These are phyloP conservation scores for Diplosphaera chodatii DNA, from an alignment of 139 green algal genomes.

Conservation along the genomic window DNA sequence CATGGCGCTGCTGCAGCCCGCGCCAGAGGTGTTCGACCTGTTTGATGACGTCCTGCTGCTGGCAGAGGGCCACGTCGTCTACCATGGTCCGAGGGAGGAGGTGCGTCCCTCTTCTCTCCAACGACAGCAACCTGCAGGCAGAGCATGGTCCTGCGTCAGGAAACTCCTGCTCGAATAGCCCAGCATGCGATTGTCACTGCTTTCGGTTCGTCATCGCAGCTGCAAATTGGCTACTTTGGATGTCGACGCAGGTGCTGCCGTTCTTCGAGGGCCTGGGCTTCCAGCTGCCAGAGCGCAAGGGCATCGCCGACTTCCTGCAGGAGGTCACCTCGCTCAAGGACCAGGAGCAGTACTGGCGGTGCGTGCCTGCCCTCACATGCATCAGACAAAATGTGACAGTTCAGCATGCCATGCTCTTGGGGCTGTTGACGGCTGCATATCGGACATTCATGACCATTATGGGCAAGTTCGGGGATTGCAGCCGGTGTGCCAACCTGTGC, in stretches of 20 bases:
- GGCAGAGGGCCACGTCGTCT: conserved; percentile 42
- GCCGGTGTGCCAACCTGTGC: too few species aligned
- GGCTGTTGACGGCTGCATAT: too few species aligned
- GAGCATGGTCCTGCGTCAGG: too few species aligned
- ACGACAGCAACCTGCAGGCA: too few species aligned
- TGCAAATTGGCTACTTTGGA: too few species aligned
- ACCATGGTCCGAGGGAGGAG: conserved; percentile 34
- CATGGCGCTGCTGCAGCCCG: conserved; percentile 40
- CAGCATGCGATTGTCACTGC: too few species aligned
- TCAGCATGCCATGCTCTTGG: too few species aligned
- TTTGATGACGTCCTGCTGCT: conserved; percentile 64
- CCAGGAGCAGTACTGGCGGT: conserved; percentile 16
- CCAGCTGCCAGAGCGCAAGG: conserved; percentile 40
- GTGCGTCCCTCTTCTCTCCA: too few species aligned
- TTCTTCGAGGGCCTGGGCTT: conserved; percentile 67
- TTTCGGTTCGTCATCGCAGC: too few species aligned
- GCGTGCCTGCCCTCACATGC: too few species aligned
- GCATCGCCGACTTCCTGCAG: conserved; percentile 64
- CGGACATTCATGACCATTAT: not conserved
- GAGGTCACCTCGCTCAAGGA: conserved; percentile 29
- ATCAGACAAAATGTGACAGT: too few species aligned
- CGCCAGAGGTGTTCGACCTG: conserved; percentile 40
- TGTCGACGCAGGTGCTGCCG: conserved; percentile 15
- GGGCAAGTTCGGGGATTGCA: conserved; percentile 17
- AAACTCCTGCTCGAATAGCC: too few species aligned